These are phyloP conservation scores for Aquanectria penicillioides DNA, from an alignment of 2,329 filamentous ascomycete genomes.

Conservation along the genomic window DNA sequence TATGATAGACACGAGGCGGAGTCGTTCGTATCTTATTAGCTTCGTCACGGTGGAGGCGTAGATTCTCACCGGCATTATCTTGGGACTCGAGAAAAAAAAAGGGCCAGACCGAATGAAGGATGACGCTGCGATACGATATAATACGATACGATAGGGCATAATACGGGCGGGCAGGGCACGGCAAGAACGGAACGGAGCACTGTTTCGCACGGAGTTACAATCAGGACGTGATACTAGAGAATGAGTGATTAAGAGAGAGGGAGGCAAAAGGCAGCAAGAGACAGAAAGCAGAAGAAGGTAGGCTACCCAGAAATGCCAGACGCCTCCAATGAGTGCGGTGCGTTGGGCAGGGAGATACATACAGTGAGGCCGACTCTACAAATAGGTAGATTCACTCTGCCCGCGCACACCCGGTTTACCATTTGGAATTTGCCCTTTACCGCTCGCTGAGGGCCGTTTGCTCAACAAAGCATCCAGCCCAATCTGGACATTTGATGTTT, in stretches of 20 bases:
- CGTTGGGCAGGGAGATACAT: too few relatives aligned
- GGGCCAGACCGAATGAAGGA: background rate
- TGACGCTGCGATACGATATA: background rate
- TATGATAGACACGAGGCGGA: constrained; percentile 8
- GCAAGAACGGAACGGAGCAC: too few relatives aligned
- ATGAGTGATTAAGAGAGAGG: background rate
- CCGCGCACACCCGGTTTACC: background rate
- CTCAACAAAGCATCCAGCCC: too few relatives aligned
- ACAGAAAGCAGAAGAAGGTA: background rate
- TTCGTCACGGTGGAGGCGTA: background rate
- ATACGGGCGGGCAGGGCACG: too few relatives aligned
- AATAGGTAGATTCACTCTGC: constrained; percentile 6
- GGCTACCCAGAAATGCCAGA: constrained; percentile 1
- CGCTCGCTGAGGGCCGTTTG: too few relatives aligned
- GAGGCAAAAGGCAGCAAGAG: background rate
- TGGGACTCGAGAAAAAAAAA: background rate
- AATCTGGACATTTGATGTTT: background rate
- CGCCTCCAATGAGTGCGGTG: background rate
- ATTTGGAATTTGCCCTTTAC: constrained; percentile 8
- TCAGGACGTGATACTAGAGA: constrained; percentile 2
- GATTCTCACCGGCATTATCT: constrained; percentile 7
- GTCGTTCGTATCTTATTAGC: constrained; percentile 11
- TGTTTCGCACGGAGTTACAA: too few relatives aligned
- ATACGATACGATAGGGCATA: too few relatives aligned
- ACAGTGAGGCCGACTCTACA: too few relatives aligned